Evolutionary conservation across 148 eudicot species (phyloP), one percentile per base, ranked within the genome.

Genomic region (Chenopodium formosanum): DNA sequence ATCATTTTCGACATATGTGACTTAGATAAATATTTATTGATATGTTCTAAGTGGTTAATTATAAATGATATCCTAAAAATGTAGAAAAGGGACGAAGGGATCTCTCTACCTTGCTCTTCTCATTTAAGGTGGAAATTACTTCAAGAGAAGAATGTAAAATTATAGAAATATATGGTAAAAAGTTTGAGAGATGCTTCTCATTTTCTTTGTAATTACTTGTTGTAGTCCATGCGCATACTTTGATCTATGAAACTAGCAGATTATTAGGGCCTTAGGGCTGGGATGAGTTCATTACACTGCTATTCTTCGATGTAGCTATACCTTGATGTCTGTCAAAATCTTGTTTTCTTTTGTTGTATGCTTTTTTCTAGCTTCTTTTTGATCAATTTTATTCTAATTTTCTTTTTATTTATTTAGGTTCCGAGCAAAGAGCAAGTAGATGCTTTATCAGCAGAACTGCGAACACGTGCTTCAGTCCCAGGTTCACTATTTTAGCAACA

Each of bases 381-480:
- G 5, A 34, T 16, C 48, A 4, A 13, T 19, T 7, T 4, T 31
- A 3, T 16, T 34, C 22, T 69, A 16, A 20, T 47, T 3, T 48
- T 7, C 47, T n/a, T 75, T 23, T 29, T 1, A 72, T 71, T 22
- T 47, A 37, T 71, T 44, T 74, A 96, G 99, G 97, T 96, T 81
- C 99, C 99, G 60, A 91, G 91, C 83, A 94, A 92, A 84, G 97
- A 90, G 83, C 99, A 96, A 88, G 99, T 90, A 7, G 89, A 94
- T 83, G 82, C 94, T 27, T 88, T 96, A 60, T 96, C 99, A 52
- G 89, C 88, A 84, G 99, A 96, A 81, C 83, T 96, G 79, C 90
- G 89, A 37, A 87, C 86, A 65, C 99, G 98, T 88, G 95, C 99
- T 76, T 80, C 92, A 70, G 89, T 96, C 72, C 98, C 99, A 94